Evolutionary conservation across 495 filamentous ascomycete species (phyloP).

Genomic region (Tricharina praecox): DNA sequence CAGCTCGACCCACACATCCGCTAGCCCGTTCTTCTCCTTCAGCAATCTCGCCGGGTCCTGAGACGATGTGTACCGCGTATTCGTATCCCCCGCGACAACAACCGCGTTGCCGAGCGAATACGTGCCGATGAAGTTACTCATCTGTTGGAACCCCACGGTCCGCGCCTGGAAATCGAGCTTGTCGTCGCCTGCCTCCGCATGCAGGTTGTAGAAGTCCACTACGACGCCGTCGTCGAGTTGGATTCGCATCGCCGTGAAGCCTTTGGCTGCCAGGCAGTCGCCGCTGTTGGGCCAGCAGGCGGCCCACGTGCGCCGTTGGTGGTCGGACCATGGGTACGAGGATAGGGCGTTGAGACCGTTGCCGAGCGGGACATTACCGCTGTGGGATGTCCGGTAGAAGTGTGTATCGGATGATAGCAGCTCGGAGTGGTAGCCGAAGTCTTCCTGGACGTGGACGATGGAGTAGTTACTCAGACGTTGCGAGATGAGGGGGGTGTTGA

Average conservation of each 20-base stretch:
- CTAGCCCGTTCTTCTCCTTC: constrained; percentile 1
- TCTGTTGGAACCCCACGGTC: constrained; percentile 4
- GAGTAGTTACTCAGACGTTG: constrained; percentile 35
- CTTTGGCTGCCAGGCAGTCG: constrained; percentile 50
- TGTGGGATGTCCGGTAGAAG: constrained; percentile 41
- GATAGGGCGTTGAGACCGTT: constrained; percentile 44
- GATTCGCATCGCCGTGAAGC: constrained; percentile 32
- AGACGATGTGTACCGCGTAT: constrained; percentile 6
- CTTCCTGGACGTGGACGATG: constrained; percentile 47
- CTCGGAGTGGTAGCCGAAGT: constrained; percentile 48
- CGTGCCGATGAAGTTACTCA: constrained; percentile 5
- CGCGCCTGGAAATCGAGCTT: constrained; percentile 7
- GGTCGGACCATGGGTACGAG: constrained; percentile 38
- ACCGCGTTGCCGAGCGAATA: constrained; percentile 9
- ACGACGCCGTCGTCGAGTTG: constrained; percentile 1
- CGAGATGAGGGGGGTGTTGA: constrained; percentile 35
- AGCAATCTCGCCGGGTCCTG: constrained; percentile 6
- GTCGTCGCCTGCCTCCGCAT: constrained; percentile 9
- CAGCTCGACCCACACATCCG: constrained; percentile 9
- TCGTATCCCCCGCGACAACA: constrained; percentile 10
- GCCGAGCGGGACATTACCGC: constrained; percentile 43
- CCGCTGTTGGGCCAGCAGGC: constrained; percentile 38
- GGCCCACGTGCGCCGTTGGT: constrained; percentile 40
- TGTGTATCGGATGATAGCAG: constrained; percentile 40
- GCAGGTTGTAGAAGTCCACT: constrained; percentile 12